These are phyloP conservation scores for Lupinus albus DNA, from an alignment of 306 rosid species.

Conservation along the genomic window DNA sequence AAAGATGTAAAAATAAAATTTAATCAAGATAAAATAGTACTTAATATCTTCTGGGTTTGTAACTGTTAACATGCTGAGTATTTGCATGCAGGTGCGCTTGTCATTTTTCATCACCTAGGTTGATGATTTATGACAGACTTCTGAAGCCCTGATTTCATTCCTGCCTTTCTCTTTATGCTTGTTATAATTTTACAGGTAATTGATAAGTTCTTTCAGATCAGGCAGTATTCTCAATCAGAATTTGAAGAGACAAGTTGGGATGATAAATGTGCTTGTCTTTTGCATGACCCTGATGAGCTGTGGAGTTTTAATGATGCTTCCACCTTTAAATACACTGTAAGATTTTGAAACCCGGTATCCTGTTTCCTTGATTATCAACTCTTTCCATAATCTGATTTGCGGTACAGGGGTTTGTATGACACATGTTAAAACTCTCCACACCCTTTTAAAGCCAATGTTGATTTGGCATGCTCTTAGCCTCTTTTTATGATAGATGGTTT, in stretches of 20 bases:
- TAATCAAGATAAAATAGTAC: not conserved
- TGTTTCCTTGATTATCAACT: slow-evolving; percentile 13
- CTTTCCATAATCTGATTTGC: slow-evolving; percentile 32
- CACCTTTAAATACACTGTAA: slow-evolving; percentile 80
- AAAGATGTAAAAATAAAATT: not conserved
- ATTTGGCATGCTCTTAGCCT: slow-evolving; percentile 27
- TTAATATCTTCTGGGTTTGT: slow-evolving; percentile 4
- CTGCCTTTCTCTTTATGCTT: slow-evolving; percentile 32
- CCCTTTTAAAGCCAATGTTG: slow-evolving; percentile 23
- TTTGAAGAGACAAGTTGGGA: slow-evolving; percentile 68
- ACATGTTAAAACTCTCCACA: slow-evolving; percentile 12
- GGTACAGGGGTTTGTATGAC: not conserved
- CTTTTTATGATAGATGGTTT: slow-evolving; percentile 22
- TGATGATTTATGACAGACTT: slow-evolving; percentile 9
- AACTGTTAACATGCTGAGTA: slow-evolving; percentile 5
- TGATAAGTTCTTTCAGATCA: slow-evolving; percentile 77
- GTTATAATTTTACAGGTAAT: slow-evolving; percentile 62
- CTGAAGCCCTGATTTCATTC: slow-evolving; percentile 27
- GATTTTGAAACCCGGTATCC: slow-evolving; percentile 46
- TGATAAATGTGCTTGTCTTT: slow-evolving; percentile 70
- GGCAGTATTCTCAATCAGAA: slow-evolving; percentile 53
- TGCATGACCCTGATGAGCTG: slow-evolving; percentile 69
- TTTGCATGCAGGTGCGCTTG: slow-evolving; percentile 19
- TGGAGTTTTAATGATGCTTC: slow-evolving; percentile 88
- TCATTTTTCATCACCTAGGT: slow-evolving; percentile 25